Evolutionary conservation across 768 basidiomycete genomes (phyloP).

Genomic region (Hypholoma fasciculare): DNA sequence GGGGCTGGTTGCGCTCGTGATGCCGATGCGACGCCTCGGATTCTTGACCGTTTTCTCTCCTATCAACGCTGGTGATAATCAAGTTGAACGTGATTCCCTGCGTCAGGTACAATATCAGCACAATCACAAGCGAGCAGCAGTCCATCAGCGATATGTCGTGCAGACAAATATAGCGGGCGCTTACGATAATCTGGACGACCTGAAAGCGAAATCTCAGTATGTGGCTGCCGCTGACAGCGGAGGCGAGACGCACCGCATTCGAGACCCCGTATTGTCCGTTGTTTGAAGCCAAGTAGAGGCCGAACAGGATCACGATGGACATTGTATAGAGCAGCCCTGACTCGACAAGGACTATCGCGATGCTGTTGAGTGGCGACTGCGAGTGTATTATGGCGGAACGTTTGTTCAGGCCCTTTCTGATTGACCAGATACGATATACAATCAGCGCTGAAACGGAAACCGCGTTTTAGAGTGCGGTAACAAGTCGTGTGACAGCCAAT

Average conservation of each 20-base stretch:
- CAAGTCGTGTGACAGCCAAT: background rate
- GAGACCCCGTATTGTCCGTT: constrained; percentile 38
- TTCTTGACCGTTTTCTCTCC: constrained; percentile 14
- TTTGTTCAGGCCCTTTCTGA: constrained; percentile 26
- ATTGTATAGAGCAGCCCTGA: constrained; percentile 40
- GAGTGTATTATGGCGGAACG: constrained; percentile 12
- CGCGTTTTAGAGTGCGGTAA: background rate
- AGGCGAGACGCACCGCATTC: constrained; percentile 31
- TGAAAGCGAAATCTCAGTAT: constrained; percentile 10
- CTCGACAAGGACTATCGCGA: constrained; percentile 35
- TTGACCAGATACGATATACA: constrained; percentile 34
- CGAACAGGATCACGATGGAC: constrained; percentile 34
- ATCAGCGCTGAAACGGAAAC: constrained; percentile 29
- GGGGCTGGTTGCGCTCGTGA: constrained; percentile 13
- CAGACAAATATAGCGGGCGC: constrained; percentile 3
- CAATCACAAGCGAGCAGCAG: background rate
- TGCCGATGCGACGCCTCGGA: constrained; percentile 5
- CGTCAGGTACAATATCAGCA: background rate
- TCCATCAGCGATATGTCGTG: background rate
- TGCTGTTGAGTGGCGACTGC: constrained; percentile 24
- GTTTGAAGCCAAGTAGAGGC: constrained; percentile 32
- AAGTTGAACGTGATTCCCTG: constrained; percentile 30
- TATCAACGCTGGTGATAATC: constrained; percentile 25
- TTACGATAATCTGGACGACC: constrained; percentile 43
- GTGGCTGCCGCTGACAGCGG: background rate